These are phyloP conservation scores for Albugo candida DNA, from an alignment of 352 stramenopile genomes.

Conservation along the genomic window DNA sequence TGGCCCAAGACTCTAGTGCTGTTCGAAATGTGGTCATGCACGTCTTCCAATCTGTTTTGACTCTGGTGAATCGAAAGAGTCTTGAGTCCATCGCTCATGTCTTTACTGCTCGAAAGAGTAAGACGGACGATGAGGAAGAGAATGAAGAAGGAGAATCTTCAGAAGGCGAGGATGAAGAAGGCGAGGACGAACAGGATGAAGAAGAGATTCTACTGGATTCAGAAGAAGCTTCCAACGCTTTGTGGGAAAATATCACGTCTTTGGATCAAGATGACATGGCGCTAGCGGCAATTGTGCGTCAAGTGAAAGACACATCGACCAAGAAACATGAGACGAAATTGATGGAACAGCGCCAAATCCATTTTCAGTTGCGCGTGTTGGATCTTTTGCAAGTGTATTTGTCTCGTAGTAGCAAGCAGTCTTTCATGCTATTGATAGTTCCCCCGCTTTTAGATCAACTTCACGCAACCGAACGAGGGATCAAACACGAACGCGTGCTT, in stretches of 20 bases:
- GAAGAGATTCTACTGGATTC: conserved; percentile 22
- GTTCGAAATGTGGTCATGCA: conserved; percentile 69
- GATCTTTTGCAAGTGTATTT: conserved; percentile 62
- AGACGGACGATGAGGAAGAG: conserved; percentile 13
- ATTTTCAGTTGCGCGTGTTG: conserved; percentile 74
- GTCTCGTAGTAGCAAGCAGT: conserved; percentile 10
- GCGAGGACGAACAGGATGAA: conserved; percentile 15
- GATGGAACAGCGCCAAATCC: conserved; percentile 37
- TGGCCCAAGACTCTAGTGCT: conserved; percentile 64
- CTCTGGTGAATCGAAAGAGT: conserved; percentile 33
- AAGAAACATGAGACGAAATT: conserved; percentile 61
- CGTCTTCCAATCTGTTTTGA: conserved; percentile 55
- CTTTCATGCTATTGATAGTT: conserved; percentile 1
- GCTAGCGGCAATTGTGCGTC: conserved; percentile 54
- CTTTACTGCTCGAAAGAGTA: conserved; percentile 9
- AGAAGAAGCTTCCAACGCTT: conserved; percentile 26
- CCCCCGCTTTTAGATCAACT: conserved; percentile 18
- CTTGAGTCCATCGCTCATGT: conserved; percentile 57
- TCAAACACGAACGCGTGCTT: conserved; percentile 49
- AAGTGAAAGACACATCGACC: conserved; percentile 50
- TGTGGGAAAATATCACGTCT: conserved; percentile 22
- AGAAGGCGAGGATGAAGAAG: conserved; percentile 7
- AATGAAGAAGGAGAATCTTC: conserved; percentile 14
- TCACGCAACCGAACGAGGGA: conserved; percentile 20
- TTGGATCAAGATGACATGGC: conserved; percentile 62